These are phyloP conservation scores for Sporothrix luriei DNA, from an alignment of 2,329 filamentous ascomycete species.

Conservation along the genomic window DNA sequence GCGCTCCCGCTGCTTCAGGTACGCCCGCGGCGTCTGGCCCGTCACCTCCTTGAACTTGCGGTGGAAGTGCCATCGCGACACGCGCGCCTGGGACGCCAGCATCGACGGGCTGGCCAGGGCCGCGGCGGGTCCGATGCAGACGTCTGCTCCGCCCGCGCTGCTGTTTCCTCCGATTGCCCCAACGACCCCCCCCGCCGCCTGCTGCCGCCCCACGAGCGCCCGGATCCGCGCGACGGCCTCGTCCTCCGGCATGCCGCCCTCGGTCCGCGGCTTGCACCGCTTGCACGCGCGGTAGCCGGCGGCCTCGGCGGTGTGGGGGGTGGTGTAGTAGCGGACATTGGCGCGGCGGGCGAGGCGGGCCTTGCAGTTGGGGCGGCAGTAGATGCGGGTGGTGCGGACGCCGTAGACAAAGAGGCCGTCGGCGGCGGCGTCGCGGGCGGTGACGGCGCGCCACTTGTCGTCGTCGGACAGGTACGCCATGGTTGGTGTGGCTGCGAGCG, in stretches of 20 bases:
- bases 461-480: constrained; percentile 35
- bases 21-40: constrained; percentile 52
- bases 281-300: constrained; percentile 61
- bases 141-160: constrained; percentile 34
- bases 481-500: too few relatives aligned
- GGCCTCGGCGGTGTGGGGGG: constrained; percentile 48
- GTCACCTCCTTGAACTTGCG: constrained; percentile 60
- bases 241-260: constrained; percentile 49
- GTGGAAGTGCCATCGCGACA: constrained; percentile 62
- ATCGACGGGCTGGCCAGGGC: constrained; percentile 36
- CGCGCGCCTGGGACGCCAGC: constrained; percentile 54
- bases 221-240: constrained; percentile 49
- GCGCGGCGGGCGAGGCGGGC: constrained; percentile 62
- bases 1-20: constrained; percentile 34
- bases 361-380: constrained; percentile 64
- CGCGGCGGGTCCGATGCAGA: background rate
- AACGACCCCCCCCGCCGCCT: too few relatives aligned
- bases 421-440: constrained; percentile 43
- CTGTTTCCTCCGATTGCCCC: too few relatives aligned
- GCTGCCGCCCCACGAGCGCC: constrained; percentile 37
- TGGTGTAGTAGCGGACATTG: constrained; percentile 60
- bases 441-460: constrained; percentile 46
- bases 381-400: constrained; percentile 53
- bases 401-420: constrained; percentile 50
- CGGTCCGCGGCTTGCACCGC: constrained; percentile 53